Conservation (phyloP, 2,329 filamentous ascomycete species). For the Tolypocladium album region DNA sequence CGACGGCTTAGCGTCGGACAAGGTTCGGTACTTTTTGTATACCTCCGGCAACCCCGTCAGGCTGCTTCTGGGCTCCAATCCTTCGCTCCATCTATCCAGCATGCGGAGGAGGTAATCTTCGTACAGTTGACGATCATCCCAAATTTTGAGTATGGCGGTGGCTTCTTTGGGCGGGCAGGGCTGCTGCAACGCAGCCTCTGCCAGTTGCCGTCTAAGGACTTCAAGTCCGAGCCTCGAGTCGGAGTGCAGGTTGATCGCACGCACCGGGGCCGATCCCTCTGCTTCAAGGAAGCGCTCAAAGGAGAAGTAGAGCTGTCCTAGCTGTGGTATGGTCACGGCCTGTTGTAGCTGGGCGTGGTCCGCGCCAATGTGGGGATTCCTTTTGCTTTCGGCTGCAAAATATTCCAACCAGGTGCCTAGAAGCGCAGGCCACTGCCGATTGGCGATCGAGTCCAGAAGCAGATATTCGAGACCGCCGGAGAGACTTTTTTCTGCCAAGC, state of each 20-base stretch:
- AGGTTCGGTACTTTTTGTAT: constrained; percentile 34
- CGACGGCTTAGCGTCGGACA: constrained; percentile 26
- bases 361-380: background rate
- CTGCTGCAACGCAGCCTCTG: constrained; percentile 18
- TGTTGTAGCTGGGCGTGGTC: constrained; percentile 3
- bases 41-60: constrained; percentile 25
- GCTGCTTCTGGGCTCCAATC: constrained; percentile 15
- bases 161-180: constrained; percentile 23
- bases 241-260: constrained; percentile 10
- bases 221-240: constrained; percentile 13
- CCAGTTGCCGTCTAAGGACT: constrained; percentile 18
- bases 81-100: constrained; percentile 16
- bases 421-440: constrained; percentile 22
- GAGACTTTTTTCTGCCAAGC: constrained; percentile 21
- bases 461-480: constrained; percentile 32
- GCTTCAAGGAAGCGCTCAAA: constrained; percentile 22
- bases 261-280: constrained; percentile 12
- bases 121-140: constrained; percentile 28
- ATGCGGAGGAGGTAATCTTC: constrained; percentile 30
- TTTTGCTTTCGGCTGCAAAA: constrained; percentile 7
- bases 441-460: constrained; percentile 27
- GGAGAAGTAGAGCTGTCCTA: constrained; percentile 19
- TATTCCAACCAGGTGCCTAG: constrained; percentile 27
- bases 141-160: constrained; percentile 25
- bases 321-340: constrained; percentile 14